Conservation (phyloP, 2,329 filamentous ascomycete species). For the Ophiosphaerella korrae region DNA sequence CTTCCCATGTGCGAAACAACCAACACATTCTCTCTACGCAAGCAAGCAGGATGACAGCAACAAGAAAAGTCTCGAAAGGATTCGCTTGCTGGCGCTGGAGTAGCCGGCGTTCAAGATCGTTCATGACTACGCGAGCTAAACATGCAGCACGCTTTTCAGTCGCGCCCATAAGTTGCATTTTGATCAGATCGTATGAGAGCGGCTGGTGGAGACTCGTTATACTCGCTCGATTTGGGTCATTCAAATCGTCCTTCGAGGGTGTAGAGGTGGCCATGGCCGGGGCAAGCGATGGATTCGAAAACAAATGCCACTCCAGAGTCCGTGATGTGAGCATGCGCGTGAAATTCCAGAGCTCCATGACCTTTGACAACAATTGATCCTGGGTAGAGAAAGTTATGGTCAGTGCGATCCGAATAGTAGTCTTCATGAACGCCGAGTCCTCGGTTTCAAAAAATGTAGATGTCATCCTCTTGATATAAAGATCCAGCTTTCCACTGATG, state of each 20-base stretch:
- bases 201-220: conserved; percentile 41
- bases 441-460: conserved; percentile 56
- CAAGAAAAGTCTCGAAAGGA: conserved; percentile 64
- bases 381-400: conserved; percentile 38
- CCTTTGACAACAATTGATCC: conserved; percentile 56
- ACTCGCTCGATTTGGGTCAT: conserved; percentile 31
- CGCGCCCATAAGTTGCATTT: conserved; percentile 59
- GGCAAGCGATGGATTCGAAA: conserved; percentile 51
- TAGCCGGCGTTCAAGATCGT: conserved; percentile 64
- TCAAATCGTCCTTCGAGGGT: conserved; percentile 38
- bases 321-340: conserved; percentile 60
- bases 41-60: conserved; percentile 62
- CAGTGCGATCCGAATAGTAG: conserved; percentile 51
- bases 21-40: conserved; percentile 65
- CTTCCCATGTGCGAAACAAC: conserved; percentile 61
- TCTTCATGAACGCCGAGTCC: conserved; percentile 56
- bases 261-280: conserved; percentile 39
- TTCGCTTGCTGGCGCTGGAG: conserved; percentile 62
- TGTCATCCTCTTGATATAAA: conserved; percentile 58
- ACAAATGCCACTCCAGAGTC: conserved; percentile 56
- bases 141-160: conserved; percentile 60
- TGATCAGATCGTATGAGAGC: conserved; percentile 57
- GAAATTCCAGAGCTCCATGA: conserved; percentile 62
- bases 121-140: conserved; percentile 61
- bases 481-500: conserved; percentile 58